A percentile compares a stretch with the other conserved stretches of the same genome.
Conservation (phyloP, 805 yeast genomes). For the Saccharomycopsis fermentans region DNA sequence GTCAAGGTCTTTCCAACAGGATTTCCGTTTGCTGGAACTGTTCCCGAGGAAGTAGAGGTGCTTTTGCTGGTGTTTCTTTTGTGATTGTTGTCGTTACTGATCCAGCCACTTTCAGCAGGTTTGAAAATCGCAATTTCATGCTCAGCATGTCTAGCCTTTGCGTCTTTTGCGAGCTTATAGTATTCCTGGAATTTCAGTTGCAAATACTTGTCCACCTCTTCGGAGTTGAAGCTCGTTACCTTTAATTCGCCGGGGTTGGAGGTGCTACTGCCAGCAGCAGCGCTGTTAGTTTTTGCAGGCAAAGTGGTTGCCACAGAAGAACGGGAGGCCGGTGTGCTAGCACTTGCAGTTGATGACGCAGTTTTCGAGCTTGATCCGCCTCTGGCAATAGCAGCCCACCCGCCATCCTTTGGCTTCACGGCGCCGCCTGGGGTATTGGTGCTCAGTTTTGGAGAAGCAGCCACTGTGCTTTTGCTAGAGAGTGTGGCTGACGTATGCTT, state of each 20-base stretch:
- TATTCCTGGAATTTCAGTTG: constrained; percentile 2
- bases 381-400: constrained; percentile 11
- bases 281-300: neutral
- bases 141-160: neutral
- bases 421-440: neutral
- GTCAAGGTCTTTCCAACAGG: neutral
- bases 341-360: neutral
- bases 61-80: constrained; percentile 1
- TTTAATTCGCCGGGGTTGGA: neutral
- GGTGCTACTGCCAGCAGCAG: neutral
- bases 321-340: neutral
- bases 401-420: constrained; percentile 1
- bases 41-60: neutral
- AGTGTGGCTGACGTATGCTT: neutral
- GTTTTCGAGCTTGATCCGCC: constrained; percentile 1
- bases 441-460: neutral
- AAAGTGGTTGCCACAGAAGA: neutral
- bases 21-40: neutral
- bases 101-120: constrained; percentile 15
- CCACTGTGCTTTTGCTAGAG: neutral
- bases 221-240: constrained; percentile 7
- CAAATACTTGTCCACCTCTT: constrained; percentile 11
- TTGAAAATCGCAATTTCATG: constrained; percentile 8
- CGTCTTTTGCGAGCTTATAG: constrained; percentile 2
- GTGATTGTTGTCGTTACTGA: constrained; percentile 1